Evolutionary conservation across 2,329 filamentous ascomycete genomes (phyloP), one percentile per base, ranked within the genome.

Genomic region (Fusarium brachygibbosum): DNA sequence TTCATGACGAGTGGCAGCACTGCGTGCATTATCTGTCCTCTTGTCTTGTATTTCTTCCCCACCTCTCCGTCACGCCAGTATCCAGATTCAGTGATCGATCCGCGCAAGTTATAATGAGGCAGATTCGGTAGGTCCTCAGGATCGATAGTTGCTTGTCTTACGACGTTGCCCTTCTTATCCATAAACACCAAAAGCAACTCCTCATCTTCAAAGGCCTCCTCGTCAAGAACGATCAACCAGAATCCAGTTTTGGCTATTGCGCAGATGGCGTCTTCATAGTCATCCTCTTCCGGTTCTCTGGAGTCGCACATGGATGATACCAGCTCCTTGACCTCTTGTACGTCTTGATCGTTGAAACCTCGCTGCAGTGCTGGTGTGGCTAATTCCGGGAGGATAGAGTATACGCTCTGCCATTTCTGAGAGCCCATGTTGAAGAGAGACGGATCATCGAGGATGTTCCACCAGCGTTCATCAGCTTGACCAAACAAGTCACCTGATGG

Each of bases 101-200:
- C 37, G 1, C 31, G 19, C 2, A 51, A 14, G 4, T n/a, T 44
- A 0, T 44, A 38, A 14, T 38, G 44, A 5, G 54, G 31, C 11
- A 61, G n/a, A 2, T 38, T 6, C 4, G 12, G 6, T 1, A 44
- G 0, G 0, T 19, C 17, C 1, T n/a, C 25, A 11, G 17, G 19
- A 1, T 1, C 6, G 3, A 44, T 7, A 9, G 31, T 8, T 1
- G 37, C 3, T 12, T 59, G 54, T 5, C 37, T 23, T 1, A 44
- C 14, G 2, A 59, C 6, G 13, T 59, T 50, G 0, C 54, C 58
- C 8, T n/a, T 50, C 3, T 37, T 32, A 6, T 59, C 58, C 0
- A 34, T 16, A 9, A 51, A 52, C 3, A 60, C 25, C 0, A 60
- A 29, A 28, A 61, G 44, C 0, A 34, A 3, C 8, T 61, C 25